Percentiles rank a stretch among this genome's conserved stretches.
phyloP scores from a whole-genome alignment of 257 asterid genomes.

The Forsythia viridissima region DNA sequence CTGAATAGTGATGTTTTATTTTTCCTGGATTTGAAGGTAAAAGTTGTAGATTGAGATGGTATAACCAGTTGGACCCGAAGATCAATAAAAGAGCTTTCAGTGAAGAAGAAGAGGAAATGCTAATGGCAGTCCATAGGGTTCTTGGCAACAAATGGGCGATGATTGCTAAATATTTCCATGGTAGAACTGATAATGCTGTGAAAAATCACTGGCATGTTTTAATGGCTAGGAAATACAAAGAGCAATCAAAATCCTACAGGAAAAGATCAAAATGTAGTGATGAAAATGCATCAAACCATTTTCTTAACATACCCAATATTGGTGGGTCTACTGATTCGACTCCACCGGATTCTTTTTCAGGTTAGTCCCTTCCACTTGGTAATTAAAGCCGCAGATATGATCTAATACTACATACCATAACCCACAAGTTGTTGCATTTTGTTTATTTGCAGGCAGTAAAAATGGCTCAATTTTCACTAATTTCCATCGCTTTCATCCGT shows the following conservation, averaged over 20 bases:
- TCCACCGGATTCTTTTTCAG: neutral
- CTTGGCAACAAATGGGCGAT: slow-evolving; percentile 57
- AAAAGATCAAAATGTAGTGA: slow-evolving; percentile 17
- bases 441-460: slow-evolving; percentile 16
- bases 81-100: slow-evolving; percentile 46
- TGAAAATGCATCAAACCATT: neutral
- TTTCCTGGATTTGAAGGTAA: slow-evolving; percentile 34
- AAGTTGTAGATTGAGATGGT: slow-evolving; percentile 65
- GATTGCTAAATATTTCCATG: slow-evolving; percentile 48
- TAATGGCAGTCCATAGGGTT: slow-evolving; percentile 40
- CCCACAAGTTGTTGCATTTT: neutral
- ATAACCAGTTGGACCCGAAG: slow-evolving; percentile 56
- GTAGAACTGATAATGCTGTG: slow-evolving; percentile 58
- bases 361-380: neutral
- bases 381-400: too few relatives aligned
- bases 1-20: neutral
- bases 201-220: slow-evolving; percentile 62
- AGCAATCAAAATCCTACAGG: slow-evolving; percentile 30
- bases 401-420: neutral
- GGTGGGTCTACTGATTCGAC: neutral
- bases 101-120: slow-evolving; percentile 45
- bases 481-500: neutral
- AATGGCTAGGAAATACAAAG: slow-evolving; percentile 44
- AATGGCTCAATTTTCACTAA: neutral
- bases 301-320: neutral